Percentiles rank a stretch among this genome's conserved stretches.
These are phyloP conservation scores for Ophiostoma tasmaniense DNA, from an alignment of 2,329 filamentous ascomycete species.

Conservation along the genomic window DNA sequence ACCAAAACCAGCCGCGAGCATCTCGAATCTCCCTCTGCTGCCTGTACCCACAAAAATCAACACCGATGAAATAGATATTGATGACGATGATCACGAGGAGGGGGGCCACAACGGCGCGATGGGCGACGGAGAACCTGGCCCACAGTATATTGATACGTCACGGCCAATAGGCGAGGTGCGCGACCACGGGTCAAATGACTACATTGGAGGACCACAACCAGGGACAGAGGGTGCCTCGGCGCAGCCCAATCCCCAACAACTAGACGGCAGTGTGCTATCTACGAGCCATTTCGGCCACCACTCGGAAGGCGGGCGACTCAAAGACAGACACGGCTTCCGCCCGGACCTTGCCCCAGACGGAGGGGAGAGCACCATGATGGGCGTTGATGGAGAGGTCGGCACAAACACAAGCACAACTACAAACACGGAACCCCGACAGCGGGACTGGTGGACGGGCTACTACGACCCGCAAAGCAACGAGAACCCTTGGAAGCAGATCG, in stretches of 20 bases:
- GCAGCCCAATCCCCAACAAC: slow-evolving; percentile 8
- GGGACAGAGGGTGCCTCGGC: background rate
- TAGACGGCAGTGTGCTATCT: slow-evolving; percentile 18
- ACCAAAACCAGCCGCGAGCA: background rate
- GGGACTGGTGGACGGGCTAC: slow-evolving; percentile 55
- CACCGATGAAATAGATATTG: slow-evolving; percentile 38
- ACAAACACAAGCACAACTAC: background rate
- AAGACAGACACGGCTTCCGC: slow-evolving; percentile 13
- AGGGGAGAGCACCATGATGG: background rate
- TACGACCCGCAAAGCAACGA: slow-evolving; percentile 62
- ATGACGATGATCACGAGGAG: slow-evolving; percentile 28
- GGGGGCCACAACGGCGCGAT: slow-evolving; percentile 21
- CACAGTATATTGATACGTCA: slow-evolving; percentile 29
- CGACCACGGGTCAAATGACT: background rate
- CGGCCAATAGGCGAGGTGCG: slow-evolving; percentile 25
- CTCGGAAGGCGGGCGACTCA: background rate
- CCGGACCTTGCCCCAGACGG: background rate
- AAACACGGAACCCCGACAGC: background rate
- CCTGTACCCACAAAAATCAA: slow-evolving; percentile 25
- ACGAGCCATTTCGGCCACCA: slow-evolving; percentile 12
- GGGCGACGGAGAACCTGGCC: slow-evolving; percentile 26
- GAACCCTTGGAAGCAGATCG: slow-evolving; percentile 61
- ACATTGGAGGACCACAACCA: background rate
- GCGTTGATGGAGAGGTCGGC: background rate
- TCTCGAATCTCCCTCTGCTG: background rate